These are phyloP conservation scores for Neofusicoccum parvum DNA, from an alignment of 2,329 filamentous ascomycete species.

Conservation along the genomic window DNA sequence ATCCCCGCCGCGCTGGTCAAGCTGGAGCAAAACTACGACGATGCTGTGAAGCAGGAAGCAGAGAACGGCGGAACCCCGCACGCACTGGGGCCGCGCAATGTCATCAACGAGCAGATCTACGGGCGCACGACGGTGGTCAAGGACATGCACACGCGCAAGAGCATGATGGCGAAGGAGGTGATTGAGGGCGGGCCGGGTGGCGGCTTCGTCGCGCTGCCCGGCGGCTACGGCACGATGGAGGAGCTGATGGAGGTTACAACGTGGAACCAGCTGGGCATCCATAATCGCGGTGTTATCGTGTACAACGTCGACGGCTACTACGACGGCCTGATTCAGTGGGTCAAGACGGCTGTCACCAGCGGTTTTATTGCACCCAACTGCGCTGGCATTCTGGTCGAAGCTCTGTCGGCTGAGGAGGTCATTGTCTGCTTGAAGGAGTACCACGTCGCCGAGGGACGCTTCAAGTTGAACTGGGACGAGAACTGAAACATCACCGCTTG, in stretches of 20 bases:
- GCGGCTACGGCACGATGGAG: constrained; percentile 93
- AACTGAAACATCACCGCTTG: constrained; percentile 24
- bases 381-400: constrained; percentile 76
- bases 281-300: constrained; percentile 75
- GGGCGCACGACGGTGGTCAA: constrained; percentile 85
- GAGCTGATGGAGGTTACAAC: constrained; percentile 90
- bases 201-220: constrained; percentile 85
- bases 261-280: constrained; percentile 97
- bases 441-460: constrained; percentile 71
- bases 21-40: constrained; percentile 68
- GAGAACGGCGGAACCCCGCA: constrained; percentile 28
- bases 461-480: constrained; percentile 78
- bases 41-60: constrained; percentile 43
- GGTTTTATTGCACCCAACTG: constrained; percentile 77
- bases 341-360: constrained; percentile 70
- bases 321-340: constrained; percentile 82
- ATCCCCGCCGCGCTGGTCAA: constrained; percentile 84
- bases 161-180: constrained; percentile 75
- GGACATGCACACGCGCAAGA: constrained; percentile 96
- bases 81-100: constrained; percentile 41
- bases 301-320: constrained; percentile 91
- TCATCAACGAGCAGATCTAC: constrained; percentile 66
- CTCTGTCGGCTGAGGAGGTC: constrained; percentile 71
- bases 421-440: constrained; percentile 73
- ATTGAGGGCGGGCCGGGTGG: constrained; percentile 77